Conservation (phyloP, 2,329 filamentous ascomycete genomes). For the Penicillium sumatraense region DNA sequence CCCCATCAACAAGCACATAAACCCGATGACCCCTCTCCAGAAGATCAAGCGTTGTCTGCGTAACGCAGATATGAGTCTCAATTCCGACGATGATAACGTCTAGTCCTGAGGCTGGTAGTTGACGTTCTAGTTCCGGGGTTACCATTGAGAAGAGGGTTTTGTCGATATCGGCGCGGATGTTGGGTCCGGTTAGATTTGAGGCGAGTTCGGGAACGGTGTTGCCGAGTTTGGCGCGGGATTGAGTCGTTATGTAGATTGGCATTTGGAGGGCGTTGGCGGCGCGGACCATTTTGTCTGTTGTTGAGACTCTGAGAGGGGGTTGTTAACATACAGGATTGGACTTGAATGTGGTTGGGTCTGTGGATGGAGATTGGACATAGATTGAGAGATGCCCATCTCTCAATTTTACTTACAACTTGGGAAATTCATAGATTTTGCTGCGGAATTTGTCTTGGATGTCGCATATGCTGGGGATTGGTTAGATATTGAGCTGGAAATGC, state of each 20-base stretch:
- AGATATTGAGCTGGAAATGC: too few relatives aligned
- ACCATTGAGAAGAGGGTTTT: slow-evolving; percentile 93
- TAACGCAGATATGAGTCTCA: slow-evolving; percentile 92
- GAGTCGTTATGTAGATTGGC: slow-evolving; percentile 84
- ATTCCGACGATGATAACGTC: slow-evolving; percentile 85
- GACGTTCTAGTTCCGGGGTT: slow-evolving; percentile 66
- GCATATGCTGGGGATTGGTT: slow-evolving; percentile 68
- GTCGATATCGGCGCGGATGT: slow-evolving; percentile 67
- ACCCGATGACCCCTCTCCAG: slow-evolving; percentile 75
- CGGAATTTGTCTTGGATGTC: slow-evolving; percentile 95
- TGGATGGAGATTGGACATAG: slow-evolving; percentile 58
- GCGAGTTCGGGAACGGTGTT: slow-evolving; percentile 76
- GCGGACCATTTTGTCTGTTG: slow-evolving; percentile 70
- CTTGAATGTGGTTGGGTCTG: neutral
- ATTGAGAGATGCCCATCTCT: slow-evolving; percentile 81
- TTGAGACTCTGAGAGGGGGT: slow-evolving; percentile 64
- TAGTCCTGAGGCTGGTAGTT: slow-evolving; percentile 42
- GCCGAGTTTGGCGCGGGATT: slow-evolving; percentile 78
- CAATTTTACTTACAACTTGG: slow-evolving; percentile 73
- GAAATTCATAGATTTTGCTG: slow-evolving; percentile 79
- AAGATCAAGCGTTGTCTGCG: slow-evolving; percentile 86
- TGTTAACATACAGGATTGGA: neutral
- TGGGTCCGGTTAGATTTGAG: slow-evolving; percentile 48
- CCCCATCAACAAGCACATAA: slow-evolving; percentile 86
- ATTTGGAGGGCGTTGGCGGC: slow-evolving; percentile 60